These are phyloP conservation scores for Leishmania gerbilli DNA, from an alignment of 208 protist genomes.

Conservation along the genomic window DNA sequence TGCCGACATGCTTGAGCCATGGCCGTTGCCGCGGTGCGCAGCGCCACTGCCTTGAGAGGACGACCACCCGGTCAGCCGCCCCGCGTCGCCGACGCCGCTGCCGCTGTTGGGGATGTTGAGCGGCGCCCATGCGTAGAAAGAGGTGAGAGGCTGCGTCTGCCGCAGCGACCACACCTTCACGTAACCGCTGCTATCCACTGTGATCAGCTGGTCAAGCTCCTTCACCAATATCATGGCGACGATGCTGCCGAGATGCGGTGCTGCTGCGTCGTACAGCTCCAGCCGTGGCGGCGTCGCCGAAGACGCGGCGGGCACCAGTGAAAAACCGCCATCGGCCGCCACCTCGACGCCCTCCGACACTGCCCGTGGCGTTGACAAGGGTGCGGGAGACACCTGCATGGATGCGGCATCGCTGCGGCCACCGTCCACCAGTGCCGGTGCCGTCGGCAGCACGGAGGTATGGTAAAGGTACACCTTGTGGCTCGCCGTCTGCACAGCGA, in stretches of 20 bases:
- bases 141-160: conserved; percentile 44
- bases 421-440: conserved; percentile 12
- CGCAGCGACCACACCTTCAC: conserved; percentile 80
- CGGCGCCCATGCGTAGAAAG: conserved; percentile 64
- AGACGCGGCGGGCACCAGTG: background rate
- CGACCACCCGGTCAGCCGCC: background rate
- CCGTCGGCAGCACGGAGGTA: conserved; percentile 25
- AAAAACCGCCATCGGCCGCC: background rate
- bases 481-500: conserved; percentile 41
- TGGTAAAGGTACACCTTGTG: conserved; percentile 39
- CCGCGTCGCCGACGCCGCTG: conserved; percentile 6
- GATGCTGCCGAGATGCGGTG: conserved; percentile 71
- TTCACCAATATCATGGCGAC: conserved; percentile 61
- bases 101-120: conserved; percentile 6
- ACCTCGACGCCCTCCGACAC: background rate
- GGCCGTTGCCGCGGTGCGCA: background rate
- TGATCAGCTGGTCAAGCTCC: conserved; percentile 68
- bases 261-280: conserved; percentile 71
- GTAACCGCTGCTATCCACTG: conserved; percentile 62
- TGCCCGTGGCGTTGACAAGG: conserved; percentile 30
- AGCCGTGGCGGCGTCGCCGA: conserved; percentile 20
- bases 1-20: background rate
- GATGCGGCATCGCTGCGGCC: conserved; percentile 7
- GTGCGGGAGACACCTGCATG: conserved; percentile 39
- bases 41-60: background rate